Conservation (phyloP, 495 filamentous ascomycete species). For the Podospora anserina region DNA sequence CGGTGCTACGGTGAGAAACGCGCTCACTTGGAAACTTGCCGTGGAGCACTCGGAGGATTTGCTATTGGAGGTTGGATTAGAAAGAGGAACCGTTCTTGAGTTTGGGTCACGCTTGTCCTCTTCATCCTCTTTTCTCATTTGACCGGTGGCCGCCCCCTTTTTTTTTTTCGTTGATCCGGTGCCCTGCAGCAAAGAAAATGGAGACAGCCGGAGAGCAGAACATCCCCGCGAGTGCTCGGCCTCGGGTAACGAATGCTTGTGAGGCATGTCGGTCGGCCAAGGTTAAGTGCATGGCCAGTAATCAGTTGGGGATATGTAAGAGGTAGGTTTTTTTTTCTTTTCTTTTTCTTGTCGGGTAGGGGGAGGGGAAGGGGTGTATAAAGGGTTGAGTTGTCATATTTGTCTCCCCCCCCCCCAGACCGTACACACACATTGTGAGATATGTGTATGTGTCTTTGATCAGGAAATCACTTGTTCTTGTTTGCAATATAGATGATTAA, state of each 20-base stretch:
- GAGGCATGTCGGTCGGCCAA: slow-evolving; percentile 48
- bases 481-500: neutral
- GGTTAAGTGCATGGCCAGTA: slow-evolving; percentile 43
- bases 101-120: neutral
- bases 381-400: neutral
- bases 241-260: slow-evolving; percentile 43
- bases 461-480: neutral
- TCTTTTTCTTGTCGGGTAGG: too few relatives aligned
- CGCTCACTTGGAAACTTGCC: neutral
- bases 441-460: too few relatives aligned
- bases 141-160: too few relatives aligned
- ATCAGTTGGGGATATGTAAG: slow-evolving; percentile 44
- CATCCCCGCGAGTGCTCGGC: slow-evolving; percentile 14
- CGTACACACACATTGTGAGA: neutral
- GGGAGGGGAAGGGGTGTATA: too few relatives aligned
- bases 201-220: neutral
- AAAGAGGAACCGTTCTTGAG: neutral
- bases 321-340: slow-evolving; percentile 31
- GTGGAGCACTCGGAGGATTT: neutral
- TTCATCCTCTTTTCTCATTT: neutral
- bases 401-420: neutral
- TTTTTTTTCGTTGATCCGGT: too few relatives aligned
- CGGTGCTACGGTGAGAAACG: neutral
- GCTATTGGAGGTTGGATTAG: neutral
- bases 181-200: slow-evolving; percentile 6